Base-by-base conservation (phyloP, 352 stramenopile genomes). In the Sclerospora graminicola region DNA sequence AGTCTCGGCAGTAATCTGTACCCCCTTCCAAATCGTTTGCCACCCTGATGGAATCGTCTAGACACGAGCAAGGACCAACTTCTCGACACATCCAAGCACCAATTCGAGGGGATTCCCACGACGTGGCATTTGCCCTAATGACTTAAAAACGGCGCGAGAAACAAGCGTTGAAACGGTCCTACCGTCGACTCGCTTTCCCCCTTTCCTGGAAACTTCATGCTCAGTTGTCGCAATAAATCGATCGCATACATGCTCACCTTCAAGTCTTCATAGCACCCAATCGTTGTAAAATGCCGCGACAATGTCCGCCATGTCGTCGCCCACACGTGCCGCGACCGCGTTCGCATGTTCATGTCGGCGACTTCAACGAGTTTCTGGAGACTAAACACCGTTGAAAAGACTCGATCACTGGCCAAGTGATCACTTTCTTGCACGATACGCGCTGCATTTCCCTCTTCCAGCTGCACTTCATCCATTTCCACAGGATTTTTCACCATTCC, bases 301-400 rank as follows among this genome's bases (percentile, higher is more conserved):
- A 99, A 83, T 14, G 95, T 85, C 33, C 83, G 76, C 97, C 97
- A 99, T 27, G 98, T 97, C 44, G 96, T 84, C 13, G 91, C 84
- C 96, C 96, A 99, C 7, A 97, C 95, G 34, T 99, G 75, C 23
- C 96, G 77, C 18, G 89, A 91, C 8, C 97, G 86, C 23, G 76
- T 89, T 45, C 96, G 77, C 94, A 99, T 98, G 78, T 99, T 99
- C 71, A 96, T 98, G 63, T 99, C 96, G 1, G 96, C 96, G 10
- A 99, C 96, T 73, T 99, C 97, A 5, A 99, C 96, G 2, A 99
- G 78, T 60, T 97, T 95, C 62, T 99, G 96, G 21, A n/a, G n/a
- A n/a, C n/a, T n/a, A n/a, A n/a, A n/a, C n/a, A n/a, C n/a, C n/a
- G n/a, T n/a, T n/a, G n/a, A n/a, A n/a, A n/a, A n/a, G n/a, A n/a